Evolutionary conservation across 306 rosid species (phyloP).

Genomic region (Alnus glutinosa): DNA sequence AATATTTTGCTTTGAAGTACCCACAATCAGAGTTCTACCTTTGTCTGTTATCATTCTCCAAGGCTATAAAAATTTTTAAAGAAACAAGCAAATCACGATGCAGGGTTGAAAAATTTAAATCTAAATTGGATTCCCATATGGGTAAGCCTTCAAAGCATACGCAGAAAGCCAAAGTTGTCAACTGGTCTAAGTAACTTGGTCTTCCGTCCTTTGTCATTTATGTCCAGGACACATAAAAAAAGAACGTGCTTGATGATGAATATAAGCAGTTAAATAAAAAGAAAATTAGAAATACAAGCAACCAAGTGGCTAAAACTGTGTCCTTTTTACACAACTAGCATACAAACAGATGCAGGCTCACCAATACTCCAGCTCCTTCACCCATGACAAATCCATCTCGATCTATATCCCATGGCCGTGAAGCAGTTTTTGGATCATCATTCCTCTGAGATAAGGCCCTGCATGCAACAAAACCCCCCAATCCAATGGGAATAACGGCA

Average conservation of each 20-base stretch:
- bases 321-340: neutral
- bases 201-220: neutral
- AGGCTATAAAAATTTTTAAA: neutral
- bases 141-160: neutral
- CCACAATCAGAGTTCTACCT: neutral
- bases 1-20: neutral
- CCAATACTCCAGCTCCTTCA: slow-evolving; percentile 97
- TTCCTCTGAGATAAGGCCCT: slow-evolving; percentile 96
- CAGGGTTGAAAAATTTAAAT: neutral
- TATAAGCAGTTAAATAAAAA: neutral
- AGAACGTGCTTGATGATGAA: neutral
- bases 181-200: neutral
- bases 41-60: neutral
- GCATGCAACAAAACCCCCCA: slow-evolving; percentile 97
- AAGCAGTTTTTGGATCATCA: slow-evolving; percentile 96
- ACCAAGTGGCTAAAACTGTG: neutral
- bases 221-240: neutral
- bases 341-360: slow-evolving; percentile 37
- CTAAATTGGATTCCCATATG: neutral
- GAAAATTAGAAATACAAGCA: neutral
- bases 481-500: slow-evolving; percentile 87
- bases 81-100: neutral
- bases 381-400: slow-evolving; percentile 99
- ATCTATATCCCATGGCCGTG: slow-evolving; percentile 98
- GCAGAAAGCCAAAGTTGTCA: slow-evolving; percentile 19